These are phyloP conservation scores for Pyrenula massariospora DNA, from an alignment of 495 filamentous ascomycete genomes.

Conservation along the genomic window DNA sequence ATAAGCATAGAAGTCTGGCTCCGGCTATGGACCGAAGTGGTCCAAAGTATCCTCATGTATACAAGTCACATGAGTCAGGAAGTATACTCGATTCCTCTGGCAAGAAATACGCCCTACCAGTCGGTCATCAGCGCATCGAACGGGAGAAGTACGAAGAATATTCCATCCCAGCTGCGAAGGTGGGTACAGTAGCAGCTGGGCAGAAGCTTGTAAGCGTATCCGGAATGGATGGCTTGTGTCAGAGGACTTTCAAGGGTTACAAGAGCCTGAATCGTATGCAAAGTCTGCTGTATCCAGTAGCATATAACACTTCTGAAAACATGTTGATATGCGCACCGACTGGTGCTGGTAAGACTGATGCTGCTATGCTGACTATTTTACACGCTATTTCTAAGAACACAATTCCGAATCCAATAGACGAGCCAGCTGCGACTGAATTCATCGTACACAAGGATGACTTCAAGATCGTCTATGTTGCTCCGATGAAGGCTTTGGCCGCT, in stretches of 20 bases:
- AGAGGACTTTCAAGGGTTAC: conserved; percentile 88
- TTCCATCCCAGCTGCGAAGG: conserved; percentile 66
- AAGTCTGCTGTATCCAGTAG: conserved; percentile 88
- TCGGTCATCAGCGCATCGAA: conserved; percentile 48
- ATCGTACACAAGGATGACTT: conserved; percentile 73
- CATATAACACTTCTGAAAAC: conserved; percentile 92
- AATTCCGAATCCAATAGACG: conserved; percentile 61
- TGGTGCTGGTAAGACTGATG: conserved; percentile 97
- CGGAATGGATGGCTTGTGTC: conserved; percentile 81
- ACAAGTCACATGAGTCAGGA: conserved; percentile 66
- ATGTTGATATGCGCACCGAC: conserved; percentile 98
- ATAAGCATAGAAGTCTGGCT: conserved; percentile 63
- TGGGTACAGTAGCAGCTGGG: conserved; percentile 58
- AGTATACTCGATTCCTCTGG: conserved; percentile 70
- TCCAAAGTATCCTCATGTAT: conserved; percentile 82
- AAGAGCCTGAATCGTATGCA: conserved; percentile 95
- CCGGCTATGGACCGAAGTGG: conserved; percentile 48
- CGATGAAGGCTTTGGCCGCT: conserved; percentile 94
- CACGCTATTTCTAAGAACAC: conserved; percentile 81
- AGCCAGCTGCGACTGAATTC: conserved; percentile 65
- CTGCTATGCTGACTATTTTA: conserved; percentile 90
- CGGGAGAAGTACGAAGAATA: conserved; percentile 78
- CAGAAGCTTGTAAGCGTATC: conserved; percentile 66
- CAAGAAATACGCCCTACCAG: conserved; percentile 62
- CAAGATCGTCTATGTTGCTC: conserved; percentile 96